Percentiles rank a stretch among this genome's conserved stretches.
These are phyloP conservation scores for Centaurea solstitialis DNA, from an alignment of 129 eudicot species.

Conservation along the genomic window DNA sequence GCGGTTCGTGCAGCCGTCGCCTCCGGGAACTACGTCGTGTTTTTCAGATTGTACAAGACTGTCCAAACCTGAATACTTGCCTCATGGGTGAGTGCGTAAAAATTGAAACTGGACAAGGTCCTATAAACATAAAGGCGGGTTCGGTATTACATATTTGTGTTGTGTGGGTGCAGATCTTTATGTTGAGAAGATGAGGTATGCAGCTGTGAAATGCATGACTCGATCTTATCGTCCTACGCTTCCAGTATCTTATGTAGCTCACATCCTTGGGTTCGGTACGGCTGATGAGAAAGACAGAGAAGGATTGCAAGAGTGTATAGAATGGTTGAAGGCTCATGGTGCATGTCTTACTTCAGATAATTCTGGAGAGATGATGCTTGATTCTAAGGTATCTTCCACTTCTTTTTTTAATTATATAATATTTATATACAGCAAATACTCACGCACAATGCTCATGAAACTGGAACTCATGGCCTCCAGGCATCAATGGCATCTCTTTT, in stretches of 20 bases:
- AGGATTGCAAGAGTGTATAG: conserved; percentile 79
- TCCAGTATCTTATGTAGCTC: conserved; percentile 75
- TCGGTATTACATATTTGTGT: neutral
- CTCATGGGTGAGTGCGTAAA: conserved; percentile 72
- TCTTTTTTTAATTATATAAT: neutral
- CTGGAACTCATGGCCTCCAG: conserved; percentile 4
- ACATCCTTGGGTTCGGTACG: conserved; percentile 71
- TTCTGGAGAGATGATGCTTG: conserved; percentile 72
- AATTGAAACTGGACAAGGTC: neutral
- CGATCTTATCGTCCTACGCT: conserved; percentile 94
- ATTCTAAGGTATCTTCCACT: conserved; percentile 63
- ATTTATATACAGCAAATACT: too few species aligned
- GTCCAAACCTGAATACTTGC: conserved; percentile 76
- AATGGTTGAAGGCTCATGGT: conserved; percentile 98
- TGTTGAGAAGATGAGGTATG: conserved; percentile 92
- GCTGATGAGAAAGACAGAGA: conserved; percentile 52
- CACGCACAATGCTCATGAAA: too few species aligned
- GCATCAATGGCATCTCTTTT: conserved; percentile 63
- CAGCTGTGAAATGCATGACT: conserved; percentile 83
- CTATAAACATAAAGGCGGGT: neutral
- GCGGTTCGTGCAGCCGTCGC: conserved; percentile 87
- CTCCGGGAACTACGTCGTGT: conserved; percentile 76
- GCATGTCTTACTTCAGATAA: conserved; percentile 62
- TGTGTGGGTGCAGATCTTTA: conserved; percentile 66
- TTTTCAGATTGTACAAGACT: conserved; percentile 72